Percentiles rank a stretch among this genome's conserved stretches.
Evolutionary conservation across 306 rosid genomes (phyloP).

Genomic region (Begonia fuchsioides): DNA sequence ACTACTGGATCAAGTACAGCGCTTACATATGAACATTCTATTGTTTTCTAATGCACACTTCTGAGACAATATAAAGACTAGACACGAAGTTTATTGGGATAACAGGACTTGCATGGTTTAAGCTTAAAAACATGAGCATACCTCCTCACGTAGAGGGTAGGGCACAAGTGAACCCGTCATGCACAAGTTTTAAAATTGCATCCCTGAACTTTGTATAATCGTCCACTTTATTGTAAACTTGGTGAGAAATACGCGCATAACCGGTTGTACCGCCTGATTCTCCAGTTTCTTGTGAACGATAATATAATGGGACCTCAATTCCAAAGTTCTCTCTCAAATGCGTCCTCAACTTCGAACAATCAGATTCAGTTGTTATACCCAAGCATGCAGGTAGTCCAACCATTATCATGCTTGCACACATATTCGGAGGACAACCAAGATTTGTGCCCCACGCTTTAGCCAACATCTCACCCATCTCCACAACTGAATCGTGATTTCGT

Average conservation of each 20-base stretch:
- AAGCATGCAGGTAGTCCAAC: constrained; percentile 73
- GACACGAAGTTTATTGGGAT: no score
- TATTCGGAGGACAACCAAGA: constrained; percentile 65
- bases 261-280: constrained; percentile 52
- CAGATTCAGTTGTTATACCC: constrained; percentile 48
- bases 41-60: no score
- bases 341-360: constrained; percentile 44
- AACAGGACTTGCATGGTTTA: no score
- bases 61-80: no score
- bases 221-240: constrained; percentile 65
- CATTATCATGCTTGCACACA: constrained; percentile 93
- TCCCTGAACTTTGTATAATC: constrained; percentile 79
- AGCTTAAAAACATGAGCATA: constrained; percentile 10
- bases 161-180: constrained; percentile 45
- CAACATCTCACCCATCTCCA: constrained; percentile 84
- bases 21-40: no score
- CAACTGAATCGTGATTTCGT: constrained; percentile 75
- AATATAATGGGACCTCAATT: constrained; percentile 79
- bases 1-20: no score
- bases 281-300: constrained; percentile 41
- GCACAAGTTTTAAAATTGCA: constrained; percentile 53
- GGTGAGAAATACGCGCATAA: constrained; percentile 85
- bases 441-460: constrained; percentile 69
- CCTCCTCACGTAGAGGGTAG: constrained; percentile 50
- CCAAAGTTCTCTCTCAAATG: constrained; percentile 60